phyloP scores from a whole-genome alignment of 2,329 filamentous ascomycete species.

The Cladobotryum mycophilum region DNA sequence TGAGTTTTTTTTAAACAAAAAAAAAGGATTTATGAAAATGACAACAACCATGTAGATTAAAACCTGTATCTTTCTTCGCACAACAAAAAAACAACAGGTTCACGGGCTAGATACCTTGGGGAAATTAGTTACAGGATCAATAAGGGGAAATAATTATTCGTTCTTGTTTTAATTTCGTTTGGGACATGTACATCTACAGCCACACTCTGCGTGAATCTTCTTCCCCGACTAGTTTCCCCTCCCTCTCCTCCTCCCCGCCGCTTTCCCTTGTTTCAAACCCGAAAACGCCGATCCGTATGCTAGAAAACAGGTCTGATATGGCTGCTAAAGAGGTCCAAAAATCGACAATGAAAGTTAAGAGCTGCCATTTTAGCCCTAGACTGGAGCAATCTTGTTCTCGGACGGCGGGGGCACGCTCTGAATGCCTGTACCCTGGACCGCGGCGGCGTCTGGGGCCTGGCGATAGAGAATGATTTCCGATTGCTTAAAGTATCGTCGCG shows the following conservation, averaged over 20 bases:
- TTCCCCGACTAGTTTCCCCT: not conserved
- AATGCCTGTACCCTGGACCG: slow-evolving; percentile 29
- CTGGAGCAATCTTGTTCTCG: slow-evolving; percentile 22
- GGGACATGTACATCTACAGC: slow-evolving; percentile 5
- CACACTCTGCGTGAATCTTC: not conserved
- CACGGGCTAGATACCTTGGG: slow-evolving; percentile 25
- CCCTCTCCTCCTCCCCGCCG: slow-evolving; percentile 2
- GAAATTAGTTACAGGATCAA: slow-evolving; percentile 19
- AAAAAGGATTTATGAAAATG: not conserved
- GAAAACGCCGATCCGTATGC: slow-evolving; percentile 36
- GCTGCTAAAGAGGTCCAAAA: slow-evolving; percentile 17
- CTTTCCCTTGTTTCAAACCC: slow-evolving; percentile 15
- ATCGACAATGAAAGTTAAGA: no score
- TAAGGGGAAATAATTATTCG: slow-evolving; percentile 19
- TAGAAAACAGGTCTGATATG: slow-evolving; percentile 25
- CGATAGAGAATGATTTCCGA: slow-evolving; percentile 96
- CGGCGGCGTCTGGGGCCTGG: slow-evolving; percentile 57
- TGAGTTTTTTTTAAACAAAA: not conserved
- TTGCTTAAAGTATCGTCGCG: slow-evolving; percentile 96
- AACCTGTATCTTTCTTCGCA: slow-evolving; percentile 2
- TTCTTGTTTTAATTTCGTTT: slow-evolving; percentile 12
- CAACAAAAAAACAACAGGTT: slow-evolving; percentile 4
- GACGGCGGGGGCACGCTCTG: slow-evolving; percentile 37
- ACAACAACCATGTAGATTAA: slow-evolving; percentile 8
- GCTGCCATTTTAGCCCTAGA: slow-evolving; percentile 17